Base-by-base conservation (phyloP, 1,284 basidiomycete species). In the Cronartium quercuum region DNA sequence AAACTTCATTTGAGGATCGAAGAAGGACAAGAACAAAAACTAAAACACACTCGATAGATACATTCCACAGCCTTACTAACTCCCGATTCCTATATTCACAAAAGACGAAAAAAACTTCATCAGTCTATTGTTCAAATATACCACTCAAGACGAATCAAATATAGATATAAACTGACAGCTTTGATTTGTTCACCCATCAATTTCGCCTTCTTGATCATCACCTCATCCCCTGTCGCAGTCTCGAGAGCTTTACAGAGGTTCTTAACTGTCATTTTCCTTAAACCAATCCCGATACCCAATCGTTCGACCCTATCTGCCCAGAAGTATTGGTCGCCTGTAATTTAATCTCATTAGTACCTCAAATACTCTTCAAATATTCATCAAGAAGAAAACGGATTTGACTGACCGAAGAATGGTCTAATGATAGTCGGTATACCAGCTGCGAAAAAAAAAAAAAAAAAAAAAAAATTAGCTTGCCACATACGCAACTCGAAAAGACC, bases 361-460 rank as follows among this genome's bases (percentile, higher is more conserved):
- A 10, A 15, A 7, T 61, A 34, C 3, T 37, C n/a, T 12, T 24
- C 12, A 41, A 21, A 5, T 13, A n/a, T 0, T 1, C 1, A 44
- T 6, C 15, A 44, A 13, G 21, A 10, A 15, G 34, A 88, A 88
- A 29, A 69, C n/a, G 29, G 76, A 65, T 41, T 71, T n/a, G n/a
- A 92, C 82, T 96, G 95, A 6, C 95, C 95, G 79, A 98, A 98
- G 86, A 96, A 98, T 0, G 95, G 95, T 78, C 90, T 91, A 81
- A 98, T 93, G 79, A 98, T 91, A 0, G 94, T 98, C 0, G 95
- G 94, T 76, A 94, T 89, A 6, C 93, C 92, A 75, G 92, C 92
- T 79, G 88, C 10, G 15, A 24, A 35, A 15, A 38, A 35, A n/a
- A n/a, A n/a, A 29, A n/a, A 82, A 44, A 89, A 81, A 77, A 86